Percentiles rank a stretch among this genome's conserved stretches.
Evolutionary conservation across 768 basidiomycete species (phyloP).

Genomic region (Tremella fuciformis): DNA sequence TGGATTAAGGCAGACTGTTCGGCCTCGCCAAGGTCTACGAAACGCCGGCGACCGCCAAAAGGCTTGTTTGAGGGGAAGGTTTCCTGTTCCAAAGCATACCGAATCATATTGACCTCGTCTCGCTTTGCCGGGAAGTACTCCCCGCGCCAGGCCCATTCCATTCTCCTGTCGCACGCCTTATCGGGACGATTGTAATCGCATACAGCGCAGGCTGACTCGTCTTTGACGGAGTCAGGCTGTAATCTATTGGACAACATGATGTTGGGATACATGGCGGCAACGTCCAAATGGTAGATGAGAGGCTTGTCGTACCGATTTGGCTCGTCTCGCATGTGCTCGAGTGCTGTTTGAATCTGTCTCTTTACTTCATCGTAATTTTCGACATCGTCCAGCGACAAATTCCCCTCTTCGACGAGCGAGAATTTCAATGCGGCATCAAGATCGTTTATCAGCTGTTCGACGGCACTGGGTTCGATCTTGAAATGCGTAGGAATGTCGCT

Average conservation of each 20-base stretch:
- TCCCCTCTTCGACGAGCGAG: slow-evolving; percentile 76
- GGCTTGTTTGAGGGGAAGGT: slow-evolving; percentile 77
- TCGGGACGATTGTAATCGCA: slow-evolving; percentile 97
- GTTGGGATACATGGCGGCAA: slow-evolving; percentile 99
- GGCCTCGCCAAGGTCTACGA: slow-evolving; percentile 71
- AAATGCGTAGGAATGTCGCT: slow-evolving; percentile 94
- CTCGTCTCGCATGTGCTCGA: slow-evolving; percentile 86
- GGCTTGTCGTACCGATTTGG: slow-evolving; percentile 86
- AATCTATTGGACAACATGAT: slow-evolving; percentile 99
- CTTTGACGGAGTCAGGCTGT: slow-evolving; percentile 96
- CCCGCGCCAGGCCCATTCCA: slow-evolving; percentile 98
- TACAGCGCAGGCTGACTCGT: slow-evolving; percentile 92
- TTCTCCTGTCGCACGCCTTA: slow-evolving; percentile 85
- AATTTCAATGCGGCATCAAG: slow-evolving; percentile 89
- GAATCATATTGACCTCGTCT: slow-evolving; percentile 99
- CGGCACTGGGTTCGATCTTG: slow-evolving; percentile 83
- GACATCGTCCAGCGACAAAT: slow-evolving; percentile 72
- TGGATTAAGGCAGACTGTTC: slow-evolving; percentile 91
- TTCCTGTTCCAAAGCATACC: slow-evolving; percentile 92
- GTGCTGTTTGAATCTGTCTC: slow-evolving; percentile 66
- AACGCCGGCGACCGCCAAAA: slow-evolving; percentile 70
- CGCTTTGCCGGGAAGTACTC: slow-evolving; percentile 96
- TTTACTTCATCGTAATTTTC: slow-evolving; percentile 95
- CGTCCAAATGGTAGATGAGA: slow-evolving; percentile 96
- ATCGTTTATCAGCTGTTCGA: slow-evolving; percentile 88